Conservation (phyloP, 768 basidiomycete genomes). For the Xanthoconium purpureum region DNA sequence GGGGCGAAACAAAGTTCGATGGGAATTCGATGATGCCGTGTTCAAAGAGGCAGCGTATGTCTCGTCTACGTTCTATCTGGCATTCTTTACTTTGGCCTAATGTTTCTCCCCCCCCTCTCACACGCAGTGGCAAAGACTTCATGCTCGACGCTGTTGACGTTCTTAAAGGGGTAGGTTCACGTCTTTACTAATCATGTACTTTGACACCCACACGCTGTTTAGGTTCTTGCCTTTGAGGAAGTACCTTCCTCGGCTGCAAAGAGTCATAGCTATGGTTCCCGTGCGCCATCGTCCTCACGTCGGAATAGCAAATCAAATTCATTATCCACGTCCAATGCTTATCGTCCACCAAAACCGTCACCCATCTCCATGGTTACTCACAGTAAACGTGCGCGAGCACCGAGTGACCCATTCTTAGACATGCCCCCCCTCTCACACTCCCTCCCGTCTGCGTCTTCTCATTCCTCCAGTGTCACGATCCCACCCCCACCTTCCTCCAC, state of each 20-base stretch:
- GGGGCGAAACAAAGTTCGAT: slow-evolving; percentile 67
- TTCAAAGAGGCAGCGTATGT: slow-evolving; percentile 93
- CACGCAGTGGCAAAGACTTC: slow-evolving; percentile 82
- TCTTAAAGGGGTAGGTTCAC: slow-evolving; percentile 75
- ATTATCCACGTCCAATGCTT: slow-evolving; percentile 33
- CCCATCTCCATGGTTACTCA: slow-evolving; percentile 43
- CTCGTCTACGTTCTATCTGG: slow-evolving; percentile 3
- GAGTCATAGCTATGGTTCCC: slow-evolving; percentile 32
- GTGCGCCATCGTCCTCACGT: slow-evolving; percentile 42
- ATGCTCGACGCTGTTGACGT: slow-evolving; percentile 89
- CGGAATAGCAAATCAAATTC: slow-evolving; percentile 58
- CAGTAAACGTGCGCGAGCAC: slow-evolving; percentile 65
- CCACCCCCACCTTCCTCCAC: slow-evolving; percentile 32
- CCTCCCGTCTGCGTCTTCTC: slow-evolving; percentile 52
- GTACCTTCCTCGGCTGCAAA: slow-evolving; percentile 34
- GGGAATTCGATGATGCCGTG: slow-evolving; percentile 93
- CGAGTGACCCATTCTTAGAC: slow-evolving; percentile 79
- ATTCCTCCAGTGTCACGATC: slow-evolving; percentile 35
- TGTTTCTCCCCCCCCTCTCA: slow-evolving; percentile 15
- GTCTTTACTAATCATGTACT: slow-evolving; percentile 8
- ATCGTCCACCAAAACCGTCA: slow-evolving; percentile 35
- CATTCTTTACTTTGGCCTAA: slow-evolving; percentile 9
- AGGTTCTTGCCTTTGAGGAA: slow-evolving; percentile 78
- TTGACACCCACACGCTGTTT: slow-evolving; percentile 5
- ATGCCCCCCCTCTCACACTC: slow-evolving; percentile 59